Evolutionary conservation across 2,329 filamentous ascomycete species (phyloP).

Genomic region (Curvularia sp.): DNA sequence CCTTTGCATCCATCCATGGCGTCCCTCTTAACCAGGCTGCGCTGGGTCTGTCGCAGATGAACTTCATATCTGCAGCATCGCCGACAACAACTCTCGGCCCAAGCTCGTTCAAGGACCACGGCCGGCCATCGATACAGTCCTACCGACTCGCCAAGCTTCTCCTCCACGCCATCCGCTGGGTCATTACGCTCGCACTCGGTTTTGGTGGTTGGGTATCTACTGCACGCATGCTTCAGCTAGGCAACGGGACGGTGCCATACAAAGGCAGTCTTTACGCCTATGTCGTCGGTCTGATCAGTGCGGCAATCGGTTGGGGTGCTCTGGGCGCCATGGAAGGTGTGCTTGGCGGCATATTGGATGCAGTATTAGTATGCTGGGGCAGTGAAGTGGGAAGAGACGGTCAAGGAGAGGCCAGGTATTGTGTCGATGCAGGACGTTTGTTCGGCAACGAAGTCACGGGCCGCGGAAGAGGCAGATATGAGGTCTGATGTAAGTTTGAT

Average conservation of each 20-base stretch:
- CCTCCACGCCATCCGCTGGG: conserved; percentile 85
- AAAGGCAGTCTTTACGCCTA: conserved; percentile 93
- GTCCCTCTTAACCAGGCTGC: conserved; percentile 80
- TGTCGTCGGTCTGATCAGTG: conserved; percentile 88
- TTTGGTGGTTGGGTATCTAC: conserved; percentile 98
- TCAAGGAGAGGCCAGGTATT: conserved; percentile 77
- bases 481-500: conserved; percentile 27
- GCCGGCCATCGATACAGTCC: conserved; percentile 69
- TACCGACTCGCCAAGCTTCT: conserved; percentile 92
- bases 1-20: conserved; percentile 92
- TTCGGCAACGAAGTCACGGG: conserved; percentile 67
- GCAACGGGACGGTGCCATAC: conserved; percentile 54
- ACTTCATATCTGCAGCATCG: conserved; percentile 75
- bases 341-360: conserved; percentile 84
- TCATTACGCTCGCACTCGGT: conserved; percentile 88
- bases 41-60: conserved; percentile 79
- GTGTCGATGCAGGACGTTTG: conserved; percentile 86
- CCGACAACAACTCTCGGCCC: conserved; percentile 71
- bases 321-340: conserved; percentile 90
- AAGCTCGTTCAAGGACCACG: conserved; percentile 49
- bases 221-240: conserved; percentile 75
- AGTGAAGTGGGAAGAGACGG: conserved; percentile 69
- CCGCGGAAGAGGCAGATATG: conserved; percentile 33
- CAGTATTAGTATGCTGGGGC: conserved; percentile 90
- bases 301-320: conserved; percentile 93